Base-by-base conservation (phyloP, 73 alveolate species). In the Durusdinium trenchii region DNA sequence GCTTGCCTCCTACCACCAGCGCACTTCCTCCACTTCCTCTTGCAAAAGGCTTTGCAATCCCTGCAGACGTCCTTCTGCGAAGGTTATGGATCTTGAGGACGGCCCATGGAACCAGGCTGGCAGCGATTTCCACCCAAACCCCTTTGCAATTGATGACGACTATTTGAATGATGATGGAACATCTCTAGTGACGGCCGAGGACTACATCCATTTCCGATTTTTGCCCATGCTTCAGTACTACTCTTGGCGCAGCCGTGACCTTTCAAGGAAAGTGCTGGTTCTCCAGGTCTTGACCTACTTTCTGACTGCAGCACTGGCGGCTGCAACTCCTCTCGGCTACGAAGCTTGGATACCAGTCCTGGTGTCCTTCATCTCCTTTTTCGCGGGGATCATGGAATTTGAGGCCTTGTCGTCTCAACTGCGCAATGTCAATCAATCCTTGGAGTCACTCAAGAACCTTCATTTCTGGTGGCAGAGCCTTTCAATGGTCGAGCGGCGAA, bases 401-500 rank as follows among this genome's bases (percentile, higher is more conserved):
- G 79, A 84, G 52, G 54, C 57, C 94, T 51, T 84, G 40, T 84
- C 94, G 40, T 51, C 94, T 16, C 94, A 84, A 84, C 94, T 84
- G 1, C 94, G 94, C 30, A 84, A 84, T 84, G 94, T 84, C 50
- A 84, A 84, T 36, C 94, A 84, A 51, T 51, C 94, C 28, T 14
- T 52, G 18, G 94, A 84, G 94, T 52, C 94, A 30, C 94, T 84
- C 40, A 84, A 84, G 94, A 84, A 84, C 57, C 94, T 84, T 30
- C 94, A 84, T 36, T 84, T 84, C 94, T 84, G 94, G 94, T 84
- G 94, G 94, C 94, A 84, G 78, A 84, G 94, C 64, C 52, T 84
- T 28, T 84, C 94, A 12, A 84, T 84, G 94, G 94, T 84, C 42
- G 79, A 84, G 78, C 94, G 94, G 36, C 76, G 94, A 5, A 84